Evolutionary conservation across 345 rosid species (phyloP).

Genomic region (Ceriops zippeliana): DNA sequence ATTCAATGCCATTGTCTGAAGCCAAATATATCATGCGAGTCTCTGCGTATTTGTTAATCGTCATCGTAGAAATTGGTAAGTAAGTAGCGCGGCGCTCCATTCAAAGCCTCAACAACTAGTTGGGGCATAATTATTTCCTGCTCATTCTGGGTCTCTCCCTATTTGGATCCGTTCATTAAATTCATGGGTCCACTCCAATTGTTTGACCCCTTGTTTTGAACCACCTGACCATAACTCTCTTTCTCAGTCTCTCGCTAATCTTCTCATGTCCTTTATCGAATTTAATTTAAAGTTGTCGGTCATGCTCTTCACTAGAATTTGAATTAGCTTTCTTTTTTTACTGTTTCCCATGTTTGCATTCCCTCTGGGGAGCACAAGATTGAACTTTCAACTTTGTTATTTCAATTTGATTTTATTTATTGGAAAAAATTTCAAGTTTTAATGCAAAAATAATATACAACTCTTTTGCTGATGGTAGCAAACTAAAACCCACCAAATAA

Average conservation of each 20-base stretch:
- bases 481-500: no score
- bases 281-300: neutral
- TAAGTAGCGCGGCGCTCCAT: neutral
- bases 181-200: neutral
- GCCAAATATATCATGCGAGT: constrained; percentile 10
- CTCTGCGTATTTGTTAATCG: neutral
- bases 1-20: constrained; percentile 1
- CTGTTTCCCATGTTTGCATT: no score
- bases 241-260: neutral
- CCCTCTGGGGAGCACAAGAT: no score
- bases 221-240: neutral
- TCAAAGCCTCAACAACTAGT: neutral
- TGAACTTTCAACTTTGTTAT: no score
- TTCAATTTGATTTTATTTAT: no score
- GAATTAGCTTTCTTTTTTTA: no score
- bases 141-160: constrained; percentile 10
- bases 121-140: constrained; percentile 14
- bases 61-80: neutral
- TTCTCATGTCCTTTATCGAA: neutral
- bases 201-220: neutral
- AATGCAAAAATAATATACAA: no score
- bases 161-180: constrained; percentile 5
- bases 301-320: no score
- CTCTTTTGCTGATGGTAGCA: no score
- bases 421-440: no score